Base-by-base conservation (phyloP, 176 grass and related monocot genomes). In the Eleusine indica region DNA sequence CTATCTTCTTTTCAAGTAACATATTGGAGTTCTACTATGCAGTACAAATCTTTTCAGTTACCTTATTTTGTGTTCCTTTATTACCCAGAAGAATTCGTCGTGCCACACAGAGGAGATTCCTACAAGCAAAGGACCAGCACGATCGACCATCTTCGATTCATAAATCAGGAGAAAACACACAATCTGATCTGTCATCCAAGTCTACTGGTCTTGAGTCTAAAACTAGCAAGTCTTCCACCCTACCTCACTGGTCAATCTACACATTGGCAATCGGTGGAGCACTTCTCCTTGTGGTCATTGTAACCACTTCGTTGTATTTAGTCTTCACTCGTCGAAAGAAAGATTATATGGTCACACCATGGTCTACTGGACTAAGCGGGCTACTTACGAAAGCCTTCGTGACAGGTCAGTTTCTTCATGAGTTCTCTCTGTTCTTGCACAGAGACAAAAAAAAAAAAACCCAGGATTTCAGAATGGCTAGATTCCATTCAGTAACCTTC, bases 301-400 rank as follows among this genome's bases (percentile, higher is more conserved):
- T 70, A 66, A 60, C 72, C 6, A 35, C 39, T 48, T 57, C 25
- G 10, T 47, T 85, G 8, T 93, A 91, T 77, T 47, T 89, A 52
- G 28, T 89, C 68, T 80, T 79, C 4, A 73, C 39, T 53, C 89
- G 41, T 43, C 63, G 68, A 48, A 94, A 89, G 25, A 94, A 86
- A 54, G 90, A 91, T 56, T 72, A 68, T 7, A 87, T 64, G 6
- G 54, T 94, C 62, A 87, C 73, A 79, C 95, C 95, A 9, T 97
- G 90, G 92, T 58, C 49, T 64, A 92, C 91, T 13, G 91, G 87
- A 8, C 76, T 91, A 57, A 97, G 85, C 14, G 94, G 92, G 39
- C 92, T 87, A 75, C 82, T 92, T 35, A 85, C 61, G 19, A 94
- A 83, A 83, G 88, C 88, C 47, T 88, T 94, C 57, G 83, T 90